These are phyloP conservation scores for Hypoxylon sp. DNA, from an alignment of 2,329 filamentous ascomycete species.

Conservation along the genomic window DNA sequence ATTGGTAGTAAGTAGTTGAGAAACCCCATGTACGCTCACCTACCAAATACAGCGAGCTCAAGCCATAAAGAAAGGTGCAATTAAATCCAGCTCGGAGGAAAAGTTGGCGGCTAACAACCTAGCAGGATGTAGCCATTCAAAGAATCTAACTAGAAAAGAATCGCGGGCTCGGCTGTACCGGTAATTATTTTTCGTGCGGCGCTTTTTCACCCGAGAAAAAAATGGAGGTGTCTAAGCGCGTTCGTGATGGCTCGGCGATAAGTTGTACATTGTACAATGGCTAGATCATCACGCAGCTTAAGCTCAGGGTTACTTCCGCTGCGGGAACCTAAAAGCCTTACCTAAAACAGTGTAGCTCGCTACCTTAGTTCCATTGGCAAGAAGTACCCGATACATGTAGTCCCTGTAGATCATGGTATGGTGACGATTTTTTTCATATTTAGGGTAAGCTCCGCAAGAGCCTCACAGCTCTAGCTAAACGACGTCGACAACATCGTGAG, in stretches of 20 bases:
- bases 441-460: slow-evolving; percentile 19
- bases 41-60: slow-evolving; percentile 42
- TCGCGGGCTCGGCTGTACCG: slow-evolving; percentile 38
- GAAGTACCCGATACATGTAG: slow-evolving; percentile 16
- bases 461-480: slow-evolving; percentile 22
- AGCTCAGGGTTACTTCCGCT: slow-evolving; percentile 20
- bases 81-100: slow-evolving; percentile 32
- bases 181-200: slow-evolving; percentile 51
- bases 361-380: neutral
- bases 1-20: slow-evolving; percentile 18
- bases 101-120: slow-evolving; percentile 39
- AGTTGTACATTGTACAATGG: slow-evolving; percentile 12
- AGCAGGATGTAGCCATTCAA: slow-evolving; percentile 25
- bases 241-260: slow-evolving; percentile 3
- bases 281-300: slow-evolving; percentile 32
- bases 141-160: slow-evolving; percentile 16
- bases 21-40: slow-evolving; percentile 30
- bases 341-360: slow-evolving; percentile 9
- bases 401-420: slow-evolving; percentile 31
- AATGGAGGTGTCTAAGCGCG: slow-evolving; percentile 25
- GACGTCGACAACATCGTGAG: slow-evolving; percentile 1
- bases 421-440: slow-evolving; percentile 18
- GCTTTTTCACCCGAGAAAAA: slow-evolving; percentile 41
- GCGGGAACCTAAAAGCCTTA: neutral
- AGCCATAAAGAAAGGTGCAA: slow-evolving; percentile 47